Percentiles rank a stretch among this genome's conserved stretches.
These are phyloP conservation scores for Neurospora pannonica DNA, from an alignment of 495 filamentous ascomycete species.

Conservation along the genomic window DNA sequence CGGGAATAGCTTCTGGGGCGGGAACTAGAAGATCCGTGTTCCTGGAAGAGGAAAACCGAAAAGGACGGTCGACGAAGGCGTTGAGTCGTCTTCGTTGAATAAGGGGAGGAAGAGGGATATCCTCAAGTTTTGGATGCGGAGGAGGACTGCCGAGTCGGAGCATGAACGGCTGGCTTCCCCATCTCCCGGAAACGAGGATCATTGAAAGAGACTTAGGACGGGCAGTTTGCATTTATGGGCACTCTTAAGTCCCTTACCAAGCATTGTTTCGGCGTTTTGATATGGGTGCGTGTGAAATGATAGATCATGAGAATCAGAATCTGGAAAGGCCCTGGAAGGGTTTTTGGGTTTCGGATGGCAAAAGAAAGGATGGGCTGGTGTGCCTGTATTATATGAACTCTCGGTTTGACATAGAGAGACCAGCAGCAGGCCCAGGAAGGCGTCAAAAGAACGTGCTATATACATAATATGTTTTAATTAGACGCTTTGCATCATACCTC, in stretches of 20 bases:
- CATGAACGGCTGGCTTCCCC: neutral
- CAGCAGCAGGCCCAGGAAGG: neutral
- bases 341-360: neutral
- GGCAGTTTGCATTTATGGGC: neutral
- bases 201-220: neutral
- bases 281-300: neutral
- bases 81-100: neutral
- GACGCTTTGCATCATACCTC: neutral
- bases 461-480: neutral
- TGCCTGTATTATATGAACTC: neutral
- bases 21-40: conserved; percentile 15
- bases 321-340: neutral
- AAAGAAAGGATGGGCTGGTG: neutral
- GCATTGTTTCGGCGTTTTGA: neutral
- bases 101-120: neutral
- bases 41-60: neutral
- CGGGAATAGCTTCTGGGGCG: conserved; percentile 11
- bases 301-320: neutral
- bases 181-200: neutral
- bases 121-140: neutral
- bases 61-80: neutral
- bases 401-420: neutral
- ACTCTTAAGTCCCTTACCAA: neutral
- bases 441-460: neutral
- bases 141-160: neutral